Evolutionary conservation across 805 yeast species (phyloP).

Genomic region (Saccharomycopsis fermentans): DNA sequence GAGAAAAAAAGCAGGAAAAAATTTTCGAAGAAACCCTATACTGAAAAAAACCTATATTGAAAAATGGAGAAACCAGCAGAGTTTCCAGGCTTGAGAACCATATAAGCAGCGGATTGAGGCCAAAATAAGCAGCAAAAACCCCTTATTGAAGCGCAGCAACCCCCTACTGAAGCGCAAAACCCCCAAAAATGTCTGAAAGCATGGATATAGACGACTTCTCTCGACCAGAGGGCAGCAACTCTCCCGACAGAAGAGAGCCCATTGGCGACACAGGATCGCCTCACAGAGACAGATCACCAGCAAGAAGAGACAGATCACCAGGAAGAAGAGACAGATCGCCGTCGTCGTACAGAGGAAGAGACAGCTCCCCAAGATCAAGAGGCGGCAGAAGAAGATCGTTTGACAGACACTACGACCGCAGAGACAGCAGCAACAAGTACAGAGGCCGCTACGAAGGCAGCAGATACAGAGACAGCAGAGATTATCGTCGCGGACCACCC

Average conservation of each 20-base stretch:
- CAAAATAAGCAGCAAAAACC: neutral
- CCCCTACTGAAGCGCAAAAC: too few species aligned
- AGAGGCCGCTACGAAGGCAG: conserved; percentile 25
- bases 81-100: too few species aligned
- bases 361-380: conserved; percentile 33
- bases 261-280: conserved; percentile 19
- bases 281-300: conserved; percentile 5
- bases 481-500: conserved; percentile 15
- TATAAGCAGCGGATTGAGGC: too few species aligned
- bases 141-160: too few species aligned
- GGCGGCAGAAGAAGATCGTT: conserved; percentile 32
- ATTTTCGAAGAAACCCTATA: neutral
- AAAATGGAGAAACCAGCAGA: too few species aligned
- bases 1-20: neutral
- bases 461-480: conserved; percentile 18
- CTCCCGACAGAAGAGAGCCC: conserved; percentile 19
- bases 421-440: conserved; percentile 23
- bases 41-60: too few species aligned
- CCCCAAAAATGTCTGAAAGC: conserved; percentile 47
- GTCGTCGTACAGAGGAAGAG: conserved; percentile 23
- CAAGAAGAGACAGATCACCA: conserved; percentile 15
- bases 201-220: conserved; percentile 57
- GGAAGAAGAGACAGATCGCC: conserved; percentile 14
- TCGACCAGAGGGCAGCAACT: conserved; percentile 24
- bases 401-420: conserved; percentile 22